Conservation (phyloP, 176 grass and related monocot genomes). For the Ananas comosus region DNA sequence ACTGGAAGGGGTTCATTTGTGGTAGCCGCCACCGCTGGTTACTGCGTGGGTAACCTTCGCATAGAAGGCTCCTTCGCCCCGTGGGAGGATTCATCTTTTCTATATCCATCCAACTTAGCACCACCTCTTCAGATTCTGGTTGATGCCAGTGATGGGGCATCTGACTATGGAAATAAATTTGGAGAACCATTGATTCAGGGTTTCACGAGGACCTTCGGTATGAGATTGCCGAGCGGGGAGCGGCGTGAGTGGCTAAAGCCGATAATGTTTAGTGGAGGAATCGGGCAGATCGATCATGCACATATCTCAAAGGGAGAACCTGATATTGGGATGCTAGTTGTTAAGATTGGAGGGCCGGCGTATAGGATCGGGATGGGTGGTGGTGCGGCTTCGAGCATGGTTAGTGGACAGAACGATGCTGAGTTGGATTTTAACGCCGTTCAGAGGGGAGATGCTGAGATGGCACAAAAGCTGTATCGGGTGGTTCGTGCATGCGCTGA, state of each 20-base stretch:
- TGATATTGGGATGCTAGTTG: slow-evolving; percentile 88
- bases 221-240: slow-evolving; percentile 65
- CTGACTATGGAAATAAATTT: slow-evolving; percentile 97
- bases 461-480: slow-evolving; percentile 86
- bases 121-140: slow-evolving; percentile 75
- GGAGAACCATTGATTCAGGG: slow-evolving; percentile 90
- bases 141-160: slow-evolving; percentile 78
- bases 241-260: slow-evolving; percentile 90
- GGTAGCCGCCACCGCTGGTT: slow-evolving; percentile 73
- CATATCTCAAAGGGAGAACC: slow-evolving; percentile 70
- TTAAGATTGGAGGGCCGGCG: slow-evolving; percentile 91
- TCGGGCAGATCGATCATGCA: slow-evolving; percentile 76
- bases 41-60: slow-evolving; percentile 84
- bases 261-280: slow-evolving; percentile 96
- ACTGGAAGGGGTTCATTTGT: slow-evolving; percentile 80
- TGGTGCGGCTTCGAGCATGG: slow-evolving; percentile 92
- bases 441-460: slow-evolving; percentile 91
- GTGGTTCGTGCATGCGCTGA: slow-evolving; percentile 82
- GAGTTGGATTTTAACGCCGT: slow-evolving; percentile 94
- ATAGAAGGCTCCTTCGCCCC: slow-evolving; percentile 61
- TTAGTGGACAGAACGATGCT: slow-evolving; percentile 85
- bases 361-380: slow-evolving; percentile 98
- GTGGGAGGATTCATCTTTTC: slow-evolving; percentile 79
- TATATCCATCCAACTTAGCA: slow-evolving; percentile 66
- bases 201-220: slow-evolving; percentile 71